Conservation (phyloP, 129 eudicot species). For the Artemisia tridentata region DNA sequence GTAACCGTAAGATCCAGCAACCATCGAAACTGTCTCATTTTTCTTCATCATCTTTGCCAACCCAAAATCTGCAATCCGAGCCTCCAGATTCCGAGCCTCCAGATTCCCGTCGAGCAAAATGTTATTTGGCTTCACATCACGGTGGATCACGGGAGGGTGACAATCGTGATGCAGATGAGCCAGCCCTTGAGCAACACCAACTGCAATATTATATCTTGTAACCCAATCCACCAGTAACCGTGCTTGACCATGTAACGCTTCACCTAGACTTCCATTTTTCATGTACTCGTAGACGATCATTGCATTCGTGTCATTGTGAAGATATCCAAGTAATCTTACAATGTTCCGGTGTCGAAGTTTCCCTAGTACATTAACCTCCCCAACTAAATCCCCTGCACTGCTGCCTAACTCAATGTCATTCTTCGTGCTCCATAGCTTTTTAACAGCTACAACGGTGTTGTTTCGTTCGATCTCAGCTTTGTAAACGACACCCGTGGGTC, state of each 20-base stretch:
- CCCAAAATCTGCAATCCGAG: slow-evolving; percentile 86
- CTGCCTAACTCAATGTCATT: slow-evolving; percentile 66
- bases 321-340: slow-evolving; percentile 59
- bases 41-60: slow-evolving; percentile 81
- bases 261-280: slow-evolving; percentile 86
- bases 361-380: too few relatives aligned
- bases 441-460: slow-evolving; percentile 70
- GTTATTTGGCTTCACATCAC: too few relatives aligned
- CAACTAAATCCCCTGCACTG: slow-evolving; percentile 55
- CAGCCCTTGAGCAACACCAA: slow-evolving; percentile 92
- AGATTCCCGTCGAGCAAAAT: too few relatives aligned
- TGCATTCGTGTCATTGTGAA: slow-evolving; percentile 56
- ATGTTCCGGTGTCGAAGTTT: slow-evolving; percentile 84
- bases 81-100: slow-evolving; percentile 75
- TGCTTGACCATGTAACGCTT: slow-evolving; percentile 70
- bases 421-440: slow-evolving; percentile 74
- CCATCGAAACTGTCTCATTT: slow-evolving; percentile 82
- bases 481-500: slow-evolving; percentile 85
- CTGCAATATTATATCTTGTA: slow-evolving; percentile 70
- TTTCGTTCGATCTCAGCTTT: slow-evolving; percentile 68
- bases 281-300: slow-evolving; percentile 86
- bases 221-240: slow-evolving; percentile 84
- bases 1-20: slow-evolving; percentile 94
- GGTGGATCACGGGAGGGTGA: slow-evolving; percentile 78
- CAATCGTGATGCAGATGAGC: slow-evolving; percentile 91